These are phyloP conservation scores for Myxozyma sirexii DNA, from an alignment of 805 yeast genomes.

Conservation along the genomic window DNA sequence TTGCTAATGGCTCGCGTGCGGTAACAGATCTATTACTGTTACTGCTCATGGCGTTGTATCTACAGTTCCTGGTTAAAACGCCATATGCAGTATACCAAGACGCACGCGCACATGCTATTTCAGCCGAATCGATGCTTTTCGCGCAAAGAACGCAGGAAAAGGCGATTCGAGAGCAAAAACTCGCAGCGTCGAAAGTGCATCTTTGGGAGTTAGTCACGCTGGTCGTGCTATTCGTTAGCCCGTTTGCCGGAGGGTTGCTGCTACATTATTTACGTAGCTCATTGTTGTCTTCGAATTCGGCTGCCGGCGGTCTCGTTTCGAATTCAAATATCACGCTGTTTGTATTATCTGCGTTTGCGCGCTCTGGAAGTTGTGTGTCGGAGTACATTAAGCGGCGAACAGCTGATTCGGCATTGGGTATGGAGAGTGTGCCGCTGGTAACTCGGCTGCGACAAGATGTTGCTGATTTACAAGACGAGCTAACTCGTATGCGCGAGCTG, in stretches of 20 bases:
- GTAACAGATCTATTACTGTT: slow-evolving; percentile 15
- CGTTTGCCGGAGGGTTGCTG: slow-evolving; percentile 19
- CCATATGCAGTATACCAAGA: slow-evolving; percentile 23
- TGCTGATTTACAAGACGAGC: neutral
- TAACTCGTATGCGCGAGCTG: slow-evolving; percentile 1
- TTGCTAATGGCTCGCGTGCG: slow-evolving; percentile 4
- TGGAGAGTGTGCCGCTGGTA: neutral
- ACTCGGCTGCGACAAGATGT: neutral
- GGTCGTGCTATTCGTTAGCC: slow-evolving; percentile 16
- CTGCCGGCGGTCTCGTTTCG: slow-evolving; percentile 16
- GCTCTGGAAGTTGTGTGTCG: slow-evolving; percentile 5
- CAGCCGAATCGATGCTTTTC: neutral
- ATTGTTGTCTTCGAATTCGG: neutral
- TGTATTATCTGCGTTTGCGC: slow-evolving; percentile 14
- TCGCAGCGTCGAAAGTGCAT: neutral
- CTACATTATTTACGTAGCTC: slow-evolving; percentile 12
- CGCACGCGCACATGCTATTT: slow-evolving; percentile 4
- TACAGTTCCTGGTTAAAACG: slow-evolving; percentile 13
- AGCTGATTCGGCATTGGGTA: neutral
- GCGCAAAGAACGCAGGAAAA: neutral
- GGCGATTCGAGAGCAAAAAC: neutral
- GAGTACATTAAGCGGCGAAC: slow-evolving; percentile 17
- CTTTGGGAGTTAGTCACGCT: slow-evolving; percentile 19
- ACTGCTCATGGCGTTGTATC: slow-evolving; percentile 17
- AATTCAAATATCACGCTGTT: slow-evolving; percentile 26